Evolutionary conservation across 2,329 filamentous ascomycete genomes (phyloP), one percentile per base, ranked within the genome.

Genomic region (Orbilia oligospora): DNA sequence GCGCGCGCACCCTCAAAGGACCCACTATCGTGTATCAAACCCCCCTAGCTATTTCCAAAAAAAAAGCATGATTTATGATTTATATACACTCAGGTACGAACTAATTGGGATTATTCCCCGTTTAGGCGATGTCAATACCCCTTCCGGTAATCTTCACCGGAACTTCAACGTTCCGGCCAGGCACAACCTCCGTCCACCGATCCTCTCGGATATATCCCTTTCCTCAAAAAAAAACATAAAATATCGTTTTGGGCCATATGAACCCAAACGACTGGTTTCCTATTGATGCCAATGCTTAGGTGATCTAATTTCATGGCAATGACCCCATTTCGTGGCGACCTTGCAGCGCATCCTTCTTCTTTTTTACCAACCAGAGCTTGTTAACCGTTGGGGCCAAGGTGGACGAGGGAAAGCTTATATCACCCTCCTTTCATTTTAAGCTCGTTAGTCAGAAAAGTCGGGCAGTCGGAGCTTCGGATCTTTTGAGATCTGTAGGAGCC

Each of bases 121-220:
- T 68, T 69, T 22, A 24, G 61, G 70, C 24, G 14, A 9, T 5
- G 55, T 6, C n/a, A 38, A 14, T 12, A 36, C 41, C 41, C 27
- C 20, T 53, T 49, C 38, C 24, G 41, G 41, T 56, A 44, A 18
- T 49, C 5, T 53, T 41, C 56, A n/a, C 65, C 72, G 73, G 73
- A 77, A 58, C 27, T 33, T 33, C n/a, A 16, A 67, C 46, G 67
- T 77, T 77, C 73, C 73, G 73, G 72, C 41, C n/a, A 55, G 48
- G 46, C 24, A 55, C 71, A 77, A 77, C 67, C 68, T 77, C 73
- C 73, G 73, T 77, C 56, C 73, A 49, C 73, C 73, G 73, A 77
- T 44, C 53, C 16, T 56, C 36, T 73, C 70, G 61, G 70, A 73
- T 73, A 22, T 73, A 55, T 48, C 9, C 30, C 18, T 36, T 73